Evolutionary conservation across 768 basidiomycete genomes (phyloP).

Genomic region (Naganishia friedmannii): DNA sequence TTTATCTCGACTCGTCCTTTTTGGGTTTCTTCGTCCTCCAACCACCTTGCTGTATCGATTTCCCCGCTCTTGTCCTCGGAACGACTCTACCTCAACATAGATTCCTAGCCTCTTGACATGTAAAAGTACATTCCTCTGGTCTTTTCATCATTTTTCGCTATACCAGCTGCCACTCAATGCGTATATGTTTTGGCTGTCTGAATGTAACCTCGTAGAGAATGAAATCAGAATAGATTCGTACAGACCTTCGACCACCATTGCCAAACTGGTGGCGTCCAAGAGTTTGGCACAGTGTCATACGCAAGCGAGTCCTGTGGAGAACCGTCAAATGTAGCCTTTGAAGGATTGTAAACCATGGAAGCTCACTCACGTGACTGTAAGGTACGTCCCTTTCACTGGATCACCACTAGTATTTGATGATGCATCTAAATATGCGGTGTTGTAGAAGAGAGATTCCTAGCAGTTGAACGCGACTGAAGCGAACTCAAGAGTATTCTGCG

Average conservation of each 20-base stretch:
- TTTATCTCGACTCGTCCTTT: not conserved
- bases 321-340: no score
- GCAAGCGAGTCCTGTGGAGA: no score
- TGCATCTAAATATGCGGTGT: no score
- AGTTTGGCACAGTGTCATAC: no score
- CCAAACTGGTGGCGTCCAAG: no score
- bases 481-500: no score
- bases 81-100: not conserved
- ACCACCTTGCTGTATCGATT: not conserved
- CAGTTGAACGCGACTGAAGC: no score
- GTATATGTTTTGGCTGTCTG: not conserved
- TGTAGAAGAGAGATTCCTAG: no score
- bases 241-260: not conserved
- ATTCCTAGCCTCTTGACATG: not conserved
- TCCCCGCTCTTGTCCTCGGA: not conserved
- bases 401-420: no score
- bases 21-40: not conserved
- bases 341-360: no score
- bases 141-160: not conserved
- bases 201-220: not conserved
- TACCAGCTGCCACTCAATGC: not conserved
- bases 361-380: no score
- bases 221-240: not conserved
- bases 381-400: no score
- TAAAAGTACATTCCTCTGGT: not conserved